Evolutionary conservation across 73 alveolate genomes (phyloP).

Genomic region (Paraurostyla sp.): DNA sequence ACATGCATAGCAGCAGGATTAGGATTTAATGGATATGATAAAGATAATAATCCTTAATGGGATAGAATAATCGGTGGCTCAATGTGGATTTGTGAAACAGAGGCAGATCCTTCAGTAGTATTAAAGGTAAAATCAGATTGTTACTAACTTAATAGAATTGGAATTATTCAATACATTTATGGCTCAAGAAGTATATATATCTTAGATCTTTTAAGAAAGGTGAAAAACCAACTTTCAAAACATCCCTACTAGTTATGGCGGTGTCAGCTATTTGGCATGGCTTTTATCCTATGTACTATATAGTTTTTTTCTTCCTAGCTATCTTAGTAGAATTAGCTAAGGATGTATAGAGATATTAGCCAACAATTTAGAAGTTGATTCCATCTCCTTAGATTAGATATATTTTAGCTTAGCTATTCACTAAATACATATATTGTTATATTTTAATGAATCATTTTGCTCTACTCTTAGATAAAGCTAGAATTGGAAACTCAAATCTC

Average conservation of each 20-base stretch:
- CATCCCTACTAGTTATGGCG: conserved; percentile 60
- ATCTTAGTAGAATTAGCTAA: conserved; percentile 6
- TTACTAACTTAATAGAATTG: conserved; percentile 31
- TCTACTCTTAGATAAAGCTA: conserved; percentile 3
- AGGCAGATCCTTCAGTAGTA: neutral
- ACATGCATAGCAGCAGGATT: conserved; percentile 72
- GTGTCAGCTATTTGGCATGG: conserved; percentile 87
- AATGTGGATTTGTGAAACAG: neutral
- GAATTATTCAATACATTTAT: conserved; percentile 76
- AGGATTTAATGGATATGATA: conserved; percentile 85
- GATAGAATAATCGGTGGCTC: conserved; percentile 31
- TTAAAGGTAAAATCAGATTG: neutral
- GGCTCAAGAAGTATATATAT: conserved; percentile 77
- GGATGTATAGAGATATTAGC: neutral
- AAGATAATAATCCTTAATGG: conserved; percentile 62
- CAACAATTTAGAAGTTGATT: neutral
- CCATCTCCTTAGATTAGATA: neutral
- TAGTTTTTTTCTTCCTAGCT: conserved; percentile 60
- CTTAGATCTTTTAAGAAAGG: conserved; percentile 70
- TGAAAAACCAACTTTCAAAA: conserved; percentile 10
- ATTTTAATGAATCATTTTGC: conserved; percentile 22
- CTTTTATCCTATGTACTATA: conserved; percentile 74
- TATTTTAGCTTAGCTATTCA: neutral
- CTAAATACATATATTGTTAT: neutral
- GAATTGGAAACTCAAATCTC: neutral